These are phyloP conservation scores for Penicillium aurantiogriseum DNA, from an alignment of 2,329 filamentous ascomycete genomes.

Conservation along the genomic window DNA sequence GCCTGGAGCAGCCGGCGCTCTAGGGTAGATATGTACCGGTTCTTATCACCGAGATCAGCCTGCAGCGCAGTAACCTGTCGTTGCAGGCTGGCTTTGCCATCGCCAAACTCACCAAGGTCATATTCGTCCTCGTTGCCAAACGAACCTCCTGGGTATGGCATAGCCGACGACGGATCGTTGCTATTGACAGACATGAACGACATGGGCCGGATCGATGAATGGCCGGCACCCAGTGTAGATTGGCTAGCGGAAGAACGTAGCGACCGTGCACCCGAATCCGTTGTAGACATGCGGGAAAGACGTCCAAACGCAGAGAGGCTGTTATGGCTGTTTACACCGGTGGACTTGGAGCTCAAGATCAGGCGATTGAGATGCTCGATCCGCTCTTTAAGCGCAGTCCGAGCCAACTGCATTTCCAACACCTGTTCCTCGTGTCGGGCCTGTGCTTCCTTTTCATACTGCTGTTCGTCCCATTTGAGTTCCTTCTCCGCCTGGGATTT, in stretches of 20 bases:
- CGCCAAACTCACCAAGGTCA: constrained; percentile 79
- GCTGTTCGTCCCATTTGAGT: constrained; percentile 65
- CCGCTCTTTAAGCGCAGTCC: constrained; percentile 92
- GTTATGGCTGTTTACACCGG: constrained; percentile 80
- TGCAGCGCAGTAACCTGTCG: constrained; percentile 91
- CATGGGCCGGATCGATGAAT: constrained; percentile 61
- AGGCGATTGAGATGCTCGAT: constrained; percentile 96
- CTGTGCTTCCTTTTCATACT: constrained; percentile 77
- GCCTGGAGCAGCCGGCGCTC: constrained; percentile 92
- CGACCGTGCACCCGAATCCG: constrained; percentile 51
- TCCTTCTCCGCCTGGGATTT: constrained; percentile 64
- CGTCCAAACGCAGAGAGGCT: constrained; percentile 67
- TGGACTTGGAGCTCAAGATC: constrained; percentile 92
- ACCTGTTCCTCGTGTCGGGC: constrained; percentile 94
- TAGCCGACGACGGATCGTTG: constrained; percentile 32
- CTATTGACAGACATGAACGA: constrained; percentile 64
- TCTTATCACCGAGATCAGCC: constrained; percentile 94
- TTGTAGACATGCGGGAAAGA: constrained; percentile 60
- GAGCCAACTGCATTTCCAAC: constrained; percentile 95
- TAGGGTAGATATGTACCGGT: constrained; percentile 89
- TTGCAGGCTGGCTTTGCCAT: constrained; percentile 76
- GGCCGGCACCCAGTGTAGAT: constrained; percentile 52
- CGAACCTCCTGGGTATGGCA: constrained; percentile 33
- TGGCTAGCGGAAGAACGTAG: constrained; percentile 69
- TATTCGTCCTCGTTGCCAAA: constrained; percentile 55